phyloP scores from a whole-genome alignment of 83 land plant species.

The Picea mariana region DNA sequence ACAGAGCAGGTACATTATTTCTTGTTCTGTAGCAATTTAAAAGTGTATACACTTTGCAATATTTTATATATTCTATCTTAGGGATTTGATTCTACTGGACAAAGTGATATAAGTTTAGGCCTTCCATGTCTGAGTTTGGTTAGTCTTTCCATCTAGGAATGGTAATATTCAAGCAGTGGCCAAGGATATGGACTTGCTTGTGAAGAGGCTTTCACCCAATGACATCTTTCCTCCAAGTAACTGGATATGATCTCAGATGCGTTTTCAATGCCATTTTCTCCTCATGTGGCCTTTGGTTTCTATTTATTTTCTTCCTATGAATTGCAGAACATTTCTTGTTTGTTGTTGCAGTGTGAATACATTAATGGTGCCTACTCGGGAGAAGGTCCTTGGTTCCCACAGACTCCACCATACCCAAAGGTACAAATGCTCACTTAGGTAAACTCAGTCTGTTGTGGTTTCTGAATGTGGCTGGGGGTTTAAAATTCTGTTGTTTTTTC shows the following conservation, averaged over 20 bases:
- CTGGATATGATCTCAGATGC: slow-evolving; percentile 93
- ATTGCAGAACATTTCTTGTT: background rate
- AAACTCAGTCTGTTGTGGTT: background rate
- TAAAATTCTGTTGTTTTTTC: background rate
- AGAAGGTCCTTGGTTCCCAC: slow-evolving; percentile 78
- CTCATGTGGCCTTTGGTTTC: background rate
- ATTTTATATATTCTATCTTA: too few species aligned
- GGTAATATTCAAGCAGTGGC: too few species aligned
- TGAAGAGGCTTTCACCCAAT: slow-evolving; percentile 73
- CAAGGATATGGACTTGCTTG: background rate
- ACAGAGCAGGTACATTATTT: too few species aligned
- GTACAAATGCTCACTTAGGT: slow-evolving; percentile 92
- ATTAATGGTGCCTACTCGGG: slow-evolving; percentile 74
- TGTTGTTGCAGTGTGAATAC: slow-evolving; percentile 49
- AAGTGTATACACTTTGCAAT: too few species aligned
- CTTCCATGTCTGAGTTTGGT: too few species aligned
- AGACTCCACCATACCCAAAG: slow-evolving; percentile 82
- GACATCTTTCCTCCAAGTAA: slow-evolving; percentile 79
- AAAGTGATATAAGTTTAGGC: too few species aligned
- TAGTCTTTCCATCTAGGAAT: too few species aligned
- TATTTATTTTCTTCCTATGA: background rate
- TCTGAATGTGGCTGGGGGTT: background rate
- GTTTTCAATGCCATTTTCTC: background rate
- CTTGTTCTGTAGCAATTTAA: too few species aligned
- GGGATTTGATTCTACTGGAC: too few species aligned